Percentiles rank a stretch among this genome's conserved stretches.
phyloP scores from a whole-genome alignment of 305 asterid species.

The Fraxinus dipetala region DNA sequence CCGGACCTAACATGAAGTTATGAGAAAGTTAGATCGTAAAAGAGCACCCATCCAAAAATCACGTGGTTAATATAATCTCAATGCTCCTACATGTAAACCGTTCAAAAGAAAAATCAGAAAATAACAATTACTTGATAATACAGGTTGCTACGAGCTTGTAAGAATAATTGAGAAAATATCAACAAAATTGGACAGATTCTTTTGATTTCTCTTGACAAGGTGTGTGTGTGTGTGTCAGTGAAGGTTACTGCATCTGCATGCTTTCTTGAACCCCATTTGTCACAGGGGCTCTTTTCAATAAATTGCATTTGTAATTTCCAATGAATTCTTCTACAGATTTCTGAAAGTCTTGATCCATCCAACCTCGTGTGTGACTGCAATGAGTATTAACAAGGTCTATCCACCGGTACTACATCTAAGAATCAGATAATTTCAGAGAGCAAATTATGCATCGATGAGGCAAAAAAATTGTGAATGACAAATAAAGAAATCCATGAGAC shows the following conservation, averaged over 20 bases:
- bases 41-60: background rate
- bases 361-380: background rate
- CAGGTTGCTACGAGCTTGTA: background rate
- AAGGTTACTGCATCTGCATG: background rate
- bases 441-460: background rate
- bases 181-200: background rate
- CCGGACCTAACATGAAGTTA: conserved; percentile 35
- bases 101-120: no score
- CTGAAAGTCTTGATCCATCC: background rate
- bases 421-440: background rate
- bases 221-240: background rate
- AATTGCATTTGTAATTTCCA: background rate
- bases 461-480: background rate
- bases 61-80: background rate
- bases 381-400: background rate
- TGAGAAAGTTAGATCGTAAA: conserved; percentile 1
- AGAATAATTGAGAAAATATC: no score
- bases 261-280: background rate
- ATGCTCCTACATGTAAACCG: background rate
- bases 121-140: background rate
- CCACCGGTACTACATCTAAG: background rate
- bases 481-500: background rate
- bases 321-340: background rate
- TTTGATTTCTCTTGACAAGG: background rate
- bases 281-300: background rate